Evolutionary conservation across 208 protist species (phyloP).

Genomic region (Wallacemonas sp.): DNA sequence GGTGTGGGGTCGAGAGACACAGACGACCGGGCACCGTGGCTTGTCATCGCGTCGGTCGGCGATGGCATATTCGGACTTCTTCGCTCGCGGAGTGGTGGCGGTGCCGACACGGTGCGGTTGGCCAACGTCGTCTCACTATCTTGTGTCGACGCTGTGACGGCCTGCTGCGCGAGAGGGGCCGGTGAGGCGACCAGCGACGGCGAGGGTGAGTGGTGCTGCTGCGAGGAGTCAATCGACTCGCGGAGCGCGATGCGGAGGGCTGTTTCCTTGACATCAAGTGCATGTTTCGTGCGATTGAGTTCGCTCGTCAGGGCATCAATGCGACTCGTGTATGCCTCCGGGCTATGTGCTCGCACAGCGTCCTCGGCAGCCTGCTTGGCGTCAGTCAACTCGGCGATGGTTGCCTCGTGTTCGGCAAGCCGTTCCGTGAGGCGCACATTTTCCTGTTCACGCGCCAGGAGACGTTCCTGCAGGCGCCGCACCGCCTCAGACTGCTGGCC

Average conservation of each 20-base stretch:
- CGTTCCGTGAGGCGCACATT: background rate
- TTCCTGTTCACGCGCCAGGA: slow-evolving; percentile 37
- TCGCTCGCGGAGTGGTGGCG: background rate
- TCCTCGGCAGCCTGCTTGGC: background rate
- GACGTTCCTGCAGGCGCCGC: slow-evolving; percentile 33
- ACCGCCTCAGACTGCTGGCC: slow-evolving; percentile 51
- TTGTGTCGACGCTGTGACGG: too few relatives aligned
- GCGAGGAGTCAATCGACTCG: slow-evolving; percentile 9
- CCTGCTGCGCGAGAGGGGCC: background rate
- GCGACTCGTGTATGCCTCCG: slow-evolving; percentile 11
- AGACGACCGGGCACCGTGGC: background rate
- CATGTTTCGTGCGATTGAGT: slow-evolving; percentile 19
- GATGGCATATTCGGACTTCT: background rate
- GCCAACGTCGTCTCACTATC: too few relatives aligned
- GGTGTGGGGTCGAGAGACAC: background rate
- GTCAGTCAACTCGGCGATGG: background rate
- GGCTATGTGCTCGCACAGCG: slow-evolving; percentile 12
- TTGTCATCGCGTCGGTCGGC: background rate
- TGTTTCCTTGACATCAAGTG: slow-evolving; percentile 33
- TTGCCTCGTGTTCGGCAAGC: background rate
- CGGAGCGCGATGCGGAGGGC: slow-evolving; percentile 47
- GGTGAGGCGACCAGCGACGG: background rate
- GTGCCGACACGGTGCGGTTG: background rate
- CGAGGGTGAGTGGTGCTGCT: background rate
- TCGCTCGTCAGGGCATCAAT: slow-evolving; percentile 16